Evolutionary conservation across 495 filamentous ascomycete species (phyloP).

Genomic region (Trichodelitschia bisporula): DNA sequence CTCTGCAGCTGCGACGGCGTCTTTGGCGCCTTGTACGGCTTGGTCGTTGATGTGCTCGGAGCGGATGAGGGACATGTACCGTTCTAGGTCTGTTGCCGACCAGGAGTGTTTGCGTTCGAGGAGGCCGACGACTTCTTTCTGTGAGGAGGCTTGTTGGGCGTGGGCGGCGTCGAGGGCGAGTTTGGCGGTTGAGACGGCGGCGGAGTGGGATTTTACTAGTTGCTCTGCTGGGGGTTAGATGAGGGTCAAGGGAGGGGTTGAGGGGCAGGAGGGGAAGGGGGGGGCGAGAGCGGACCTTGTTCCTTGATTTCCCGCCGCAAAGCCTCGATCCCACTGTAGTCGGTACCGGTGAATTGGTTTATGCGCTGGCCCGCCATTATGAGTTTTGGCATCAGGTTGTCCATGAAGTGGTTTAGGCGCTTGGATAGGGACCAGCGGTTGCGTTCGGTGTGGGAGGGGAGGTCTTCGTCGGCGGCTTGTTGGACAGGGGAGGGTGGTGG

Average conservation of each 20-base stretch:
- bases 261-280: not conserved
- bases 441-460: slow-evolving; percentile 57
- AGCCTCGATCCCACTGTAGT: slow-evolving; percentile 72
- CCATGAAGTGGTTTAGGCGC: slow-evolving; percentile 58
- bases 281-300: slow-evolving; percentile 25
- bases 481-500: slow-evolving; percentile 3
- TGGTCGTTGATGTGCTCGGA: slow-evolving; percentile 86
- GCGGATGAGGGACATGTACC: slow-evolving; percentile 81
- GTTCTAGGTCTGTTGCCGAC: slow-evolving; percentile 67
- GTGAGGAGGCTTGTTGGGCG: slow-evolving; percentile 52
- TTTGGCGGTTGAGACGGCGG: slow-evolving; percentile 42
- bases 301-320: slow-evolving; percentile 50
- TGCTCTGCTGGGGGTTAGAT: slow-evolving; percentile 23
- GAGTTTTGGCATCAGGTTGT: slow-evolving; percentile 62
- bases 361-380: slow-evolving; percentile 67
- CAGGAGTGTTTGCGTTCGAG: slow-evolving; percentile 86
- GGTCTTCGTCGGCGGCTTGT: slow-evolving; percentile 16
- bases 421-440: slow-evolving; percentile 48
- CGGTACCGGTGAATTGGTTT: slow-evolving; percentile 66
- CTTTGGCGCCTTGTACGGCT: slow-evolving; percentile 48
- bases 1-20: slow-evolving; percentile 48
- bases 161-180: slow-evolving; percentile 55
- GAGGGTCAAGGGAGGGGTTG: slow-evolving; percentile 1
- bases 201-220: slow-evolving; percentile 34
- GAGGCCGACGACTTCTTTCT: slow-evolving; percentile 86